Conservation (phyloP, 257 asterid genomes). For the Linaria vulgaris region DNA sequence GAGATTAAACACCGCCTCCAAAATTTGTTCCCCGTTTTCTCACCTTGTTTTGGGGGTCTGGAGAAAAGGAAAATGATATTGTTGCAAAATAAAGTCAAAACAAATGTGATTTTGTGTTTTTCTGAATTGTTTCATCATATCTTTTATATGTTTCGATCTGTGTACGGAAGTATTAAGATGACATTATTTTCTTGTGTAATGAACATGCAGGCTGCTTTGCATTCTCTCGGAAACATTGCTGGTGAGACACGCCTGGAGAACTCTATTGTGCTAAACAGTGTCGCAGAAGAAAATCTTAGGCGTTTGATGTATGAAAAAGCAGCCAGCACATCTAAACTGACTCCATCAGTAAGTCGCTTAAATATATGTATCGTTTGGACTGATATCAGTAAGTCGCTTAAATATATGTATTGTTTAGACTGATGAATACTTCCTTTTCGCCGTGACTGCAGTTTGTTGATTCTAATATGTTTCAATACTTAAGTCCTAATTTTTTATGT, state of each 20-base stretch:
- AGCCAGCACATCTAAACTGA: constrained; percentile 74
- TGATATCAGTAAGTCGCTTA: constrained; percentile 62
- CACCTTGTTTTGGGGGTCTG: constrained; percentile 11
- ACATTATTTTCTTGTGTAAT: constrained; percentile 1
- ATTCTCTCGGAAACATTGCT: constrained; percentile 76
- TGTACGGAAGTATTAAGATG: constrained; percentile 4
- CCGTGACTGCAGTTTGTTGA: not conserved
- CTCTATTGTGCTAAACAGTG: constrained; percentile 48
- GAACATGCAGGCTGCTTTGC: constrained; percentile 78
- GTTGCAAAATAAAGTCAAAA: constrained; percentile 11
- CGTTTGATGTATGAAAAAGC: constrained; percentile 73
- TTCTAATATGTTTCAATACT: constrained; percentile 13
- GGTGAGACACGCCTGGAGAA: constrained; percentile 73
- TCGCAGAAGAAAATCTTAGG: constrained; percentile 74
- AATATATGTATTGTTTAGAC: constrained; percentile 9
- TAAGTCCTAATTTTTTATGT: constrained; percentile 2
- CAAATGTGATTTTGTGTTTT: constrained; percentile 11
- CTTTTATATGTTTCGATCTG: constrained; percentile 17
- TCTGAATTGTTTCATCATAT: constrained; percentile 1
- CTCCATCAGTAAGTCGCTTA: constrained; percentile 68
- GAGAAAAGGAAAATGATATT: not conserved
- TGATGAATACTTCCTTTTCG: not conserved
- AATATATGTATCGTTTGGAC: constrained; percentile 7
- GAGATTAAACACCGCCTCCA: constrained; percentile 11
- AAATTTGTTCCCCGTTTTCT: constrained; percentile 11